Conservation (phyloP, 1,139 yeast species). For the Kluyveromyces sp. region DNA sequence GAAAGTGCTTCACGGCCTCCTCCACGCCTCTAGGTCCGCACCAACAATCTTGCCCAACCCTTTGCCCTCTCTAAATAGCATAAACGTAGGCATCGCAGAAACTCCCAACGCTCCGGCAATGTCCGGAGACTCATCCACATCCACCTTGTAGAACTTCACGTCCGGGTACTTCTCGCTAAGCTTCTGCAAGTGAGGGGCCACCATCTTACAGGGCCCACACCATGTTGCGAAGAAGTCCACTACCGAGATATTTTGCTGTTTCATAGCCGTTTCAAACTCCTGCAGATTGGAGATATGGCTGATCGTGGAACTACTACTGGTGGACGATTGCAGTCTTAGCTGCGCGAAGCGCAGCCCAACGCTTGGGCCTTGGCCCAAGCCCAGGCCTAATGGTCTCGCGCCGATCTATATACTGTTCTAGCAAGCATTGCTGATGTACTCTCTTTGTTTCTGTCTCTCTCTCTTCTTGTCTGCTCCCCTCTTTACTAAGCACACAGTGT, state of each 20-base stretch:
- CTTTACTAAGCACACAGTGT: no score
- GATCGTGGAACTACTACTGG: not conserved
- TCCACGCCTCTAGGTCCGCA: conserved; percentile 50
- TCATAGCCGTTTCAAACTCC: conserved; percentile 2
- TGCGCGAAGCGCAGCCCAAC: not conserved
- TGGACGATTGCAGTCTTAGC: conserved; percentile 1
- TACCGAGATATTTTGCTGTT: conserved; percentile 19
- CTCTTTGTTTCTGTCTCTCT: no score
- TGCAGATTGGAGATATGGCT: not conserved
- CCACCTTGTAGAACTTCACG: conserved; percentile 70
- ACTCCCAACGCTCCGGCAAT: conserved; percentile 64
- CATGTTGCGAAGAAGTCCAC: conserved; percentile 85
- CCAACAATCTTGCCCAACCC: conserved; percentile 62
- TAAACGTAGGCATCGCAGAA: conserved; percentile 83
- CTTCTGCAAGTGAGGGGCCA: conserved; percentile 71
- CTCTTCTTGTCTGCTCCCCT: no score
- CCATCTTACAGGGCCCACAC: conserved; percentile 92
- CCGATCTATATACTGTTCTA: no score
- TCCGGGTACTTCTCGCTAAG: conserved; percentile 39
- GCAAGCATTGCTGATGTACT: no score
- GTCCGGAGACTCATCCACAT: conserved; percentile 64
- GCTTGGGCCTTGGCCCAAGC: no score
- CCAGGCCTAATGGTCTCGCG: no score
- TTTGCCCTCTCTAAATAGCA: conserved; percentile 63
- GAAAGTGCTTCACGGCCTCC: conserved; percentile 22